These are phyloP conservation scores for Hypericum perforatum DNA, from an alignment of 345 rosid genomes.

Conservation along the genomic window DNA sequence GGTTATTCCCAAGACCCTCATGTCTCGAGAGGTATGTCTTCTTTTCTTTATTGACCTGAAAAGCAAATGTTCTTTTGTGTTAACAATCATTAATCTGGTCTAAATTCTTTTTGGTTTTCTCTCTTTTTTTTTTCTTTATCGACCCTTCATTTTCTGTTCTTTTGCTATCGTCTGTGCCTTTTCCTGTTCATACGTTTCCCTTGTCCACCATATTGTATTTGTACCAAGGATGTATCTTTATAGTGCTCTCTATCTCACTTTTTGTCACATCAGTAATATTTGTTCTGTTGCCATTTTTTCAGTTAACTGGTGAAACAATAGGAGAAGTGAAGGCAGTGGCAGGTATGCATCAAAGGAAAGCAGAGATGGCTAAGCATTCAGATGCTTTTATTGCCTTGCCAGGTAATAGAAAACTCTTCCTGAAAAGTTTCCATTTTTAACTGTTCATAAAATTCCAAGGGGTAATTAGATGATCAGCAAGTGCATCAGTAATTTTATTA, in stretches of 20 bases:
- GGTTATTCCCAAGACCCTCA: too few relatives aligned
- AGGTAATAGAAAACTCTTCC: too few relatives aligned
- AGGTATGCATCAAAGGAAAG: too few relatives aligned
- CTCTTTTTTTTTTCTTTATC: too few relatives aligned
- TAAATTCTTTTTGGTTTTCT: slow-evolving; percentile 18
- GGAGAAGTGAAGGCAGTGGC: too few relatives aligned
- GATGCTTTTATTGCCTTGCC: too few relatives aligned
- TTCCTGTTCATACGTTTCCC: too few relatives aligned
- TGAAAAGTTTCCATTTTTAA: slow-evolving; percentile 5
- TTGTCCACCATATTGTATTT: slow-evolving; percentile 14
- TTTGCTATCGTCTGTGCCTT: too few relatives aligned
- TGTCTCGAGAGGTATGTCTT: slow-evolving; percentile 64
- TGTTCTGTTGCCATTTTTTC: neutral
- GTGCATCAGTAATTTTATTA: too few relatives aligned
- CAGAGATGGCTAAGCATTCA: too few relatives aligned
- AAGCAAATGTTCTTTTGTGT: slow-evolving; percentile 7
- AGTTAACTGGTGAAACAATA: too few relatives aligned
- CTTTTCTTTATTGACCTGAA: slow-evolving; percentile 24
- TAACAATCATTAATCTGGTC: slow-evolving; percentile 6
- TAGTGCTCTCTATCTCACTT: neutral
- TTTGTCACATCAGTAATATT: neutral
- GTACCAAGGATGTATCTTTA: slow-evolving; percentile 15
- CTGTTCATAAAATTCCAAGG: slow-evolving; percentile 15
- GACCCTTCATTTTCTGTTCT: too few relatives aligned
- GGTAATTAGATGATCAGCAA: slow-evolving; percentile 16